These are phyloP conservation scores for Coemansia sp. DNA, from an alignment of 192 early-diverging fungal genomes.

Conservation along the genomic window DNA sequence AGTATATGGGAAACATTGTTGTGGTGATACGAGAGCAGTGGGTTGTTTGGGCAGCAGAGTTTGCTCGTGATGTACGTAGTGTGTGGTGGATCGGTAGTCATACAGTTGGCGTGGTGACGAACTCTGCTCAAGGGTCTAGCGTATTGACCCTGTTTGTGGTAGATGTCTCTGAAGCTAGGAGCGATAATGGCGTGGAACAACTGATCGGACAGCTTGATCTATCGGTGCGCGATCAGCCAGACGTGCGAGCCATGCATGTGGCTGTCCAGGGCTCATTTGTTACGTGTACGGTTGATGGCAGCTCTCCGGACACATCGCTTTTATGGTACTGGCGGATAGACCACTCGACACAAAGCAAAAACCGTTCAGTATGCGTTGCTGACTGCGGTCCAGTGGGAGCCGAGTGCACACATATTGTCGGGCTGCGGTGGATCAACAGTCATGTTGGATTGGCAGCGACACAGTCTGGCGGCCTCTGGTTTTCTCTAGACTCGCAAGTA, in stretches of 20 bases:
- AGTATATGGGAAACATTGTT: slow-evolving; percentile 10
- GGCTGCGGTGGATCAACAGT: slow-evolving; percentile 21
- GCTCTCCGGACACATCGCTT: neutral
- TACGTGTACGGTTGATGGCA: slow-evolving; percentile 8
- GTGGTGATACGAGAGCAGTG: neutral
- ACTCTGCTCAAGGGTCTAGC: neutral
- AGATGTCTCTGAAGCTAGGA: neutral
- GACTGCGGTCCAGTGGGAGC: neutral
- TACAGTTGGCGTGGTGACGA: slow-evolving; percentile 18
- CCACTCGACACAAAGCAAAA: neutral
- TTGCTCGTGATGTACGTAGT: slow-evolving; percentile 17
- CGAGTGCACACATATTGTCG: slow-evolving; percentile 5
- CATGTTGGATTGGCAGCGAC: slow-evolving; percentile 26
- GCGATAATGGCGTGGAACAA: neutral
- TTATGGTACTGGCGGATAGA: slow-evolving; percentile 25
- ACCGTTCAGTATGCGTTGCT: neutral
- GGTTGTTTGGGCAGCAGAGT: slow-evolving; percentile 7
- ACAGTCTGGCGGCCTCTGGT: slow-evolving; percentile 24
- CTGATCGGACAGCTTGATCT: neutral
- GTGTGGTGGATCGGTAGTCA: slow-evolving; percentile 29
- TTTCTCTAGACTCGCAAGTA: slow-evolving; percentile 1
- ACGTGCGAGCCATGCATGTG: neutral
- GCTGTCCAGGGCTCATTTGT: slow-evolving; percentile 9
- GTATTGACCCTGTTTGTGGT: slow-evolving; percentile 17
- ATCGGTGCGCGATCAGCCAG: neutral